Evolutionary conservation across 2,329 filamentous ascomycete species (phyloP), one percentile per base, ranked within the genome.

Genomic region (Clarireedia monteithiana): DNA sequence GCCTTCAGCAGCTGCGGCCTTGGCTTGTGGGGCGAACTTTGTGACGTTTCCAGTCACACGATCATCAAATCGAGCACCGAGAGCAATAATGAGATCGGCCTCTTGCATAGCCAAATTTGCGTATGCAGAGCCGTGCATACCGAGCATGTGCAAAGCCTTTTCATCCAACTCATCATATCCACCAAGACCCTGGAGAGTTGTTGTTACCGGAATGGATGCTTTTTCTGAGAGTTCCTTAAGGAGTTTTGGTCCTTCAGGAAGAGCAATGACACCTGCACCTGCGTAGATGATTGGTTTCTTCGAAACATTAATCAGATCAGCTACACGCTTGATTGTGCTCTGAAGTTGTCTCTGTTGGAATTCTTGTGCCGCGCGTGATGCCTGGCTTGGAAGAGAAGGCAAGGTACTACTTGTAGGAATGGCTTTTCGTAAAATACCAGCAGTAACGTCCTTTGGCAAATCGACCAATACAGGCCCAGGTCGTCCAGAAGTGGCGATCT

Each of bases 91-190:
- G 60, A 99, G 78, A 74, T 99, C 94, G 14, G 94, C 89, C 71
- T 96, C 88, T 74, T 99, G 92, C 77, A 99, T 96, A 15, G 94
- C 84, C 87, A 96, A 90, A 77, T 99, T 99, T 70, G 94, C 94
- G 68, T 95, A 99, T 6, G 91, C 91, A 7, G 91, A 88, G 59
- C 94, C 94, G 77, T 97, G 92, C 94, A 97, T 97, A 62, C 94
- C 94, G 30, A 97, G 84, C 94, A 99, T 99, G 75, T 97, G 91
- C 51, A 97, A 80, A 46, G 91, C 88, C 81, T 96, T 96, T 63
- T 90, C 84, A 68, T 97, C 90, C 12, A 94, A 81, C 76, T 97
- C 94, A 67, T 97, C 91, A 63, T 87, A 97, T 23, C 84, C 89
- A 66, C 94, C 94, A 7, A 99, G 83, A 65, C 91, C 94, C 68